Evolutionary conservation across 768 basidiomycete genomes (phyloP).

Genomic region (Tylopilus sp.): DNA sequence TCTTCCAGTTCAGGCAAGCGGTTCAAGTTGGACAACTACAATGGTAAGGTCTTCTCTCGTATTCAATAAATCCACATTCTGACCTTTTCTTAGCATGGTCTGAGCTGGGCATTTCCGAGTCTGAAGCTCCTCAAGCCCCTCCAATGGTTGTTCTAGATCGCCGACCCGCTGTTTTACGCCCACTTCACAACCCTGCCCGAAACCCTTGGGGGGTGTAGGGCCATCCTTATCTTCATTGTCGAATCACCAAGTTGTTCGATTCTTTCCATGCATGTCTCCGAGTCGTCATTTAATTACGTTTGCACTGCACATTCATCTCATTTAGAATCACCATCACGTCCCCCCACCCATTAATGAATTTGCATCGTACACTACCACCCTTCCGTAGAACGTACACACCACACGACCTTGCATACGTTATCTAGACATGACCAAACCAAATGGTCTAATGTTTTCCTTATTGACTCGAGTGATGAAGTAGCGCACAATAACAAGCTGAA

Average conservation of each 20-base stretch:
- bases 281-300: not conserved
- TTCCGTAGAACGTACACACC: not conserved
- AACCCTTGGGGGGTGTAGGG: not conserved
- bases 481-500: no score
- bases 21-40: not conserved
- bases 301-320: not conserved
- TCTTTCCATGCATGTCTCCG: not conserved
- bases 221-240: not conserved
- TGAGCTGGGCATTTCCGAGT: not conserved
- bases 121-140: not conserved
- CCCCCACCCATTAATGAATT: not conserved
- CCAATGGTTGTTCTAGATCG: not conserved
- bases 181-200: not conserved
- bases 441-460: not conserved
- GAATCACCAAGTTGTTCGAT: no score
- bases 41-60: not conserved
- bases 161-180: not conserved
- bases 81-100: no score
- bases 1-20: no score
- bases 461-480: no score
- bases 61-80: not conserved
- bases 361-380: not conserved
- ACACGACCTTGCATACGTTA: not conserved
- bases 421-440: not conserved
- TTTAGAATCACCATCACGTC: not conserved